Percentiles rank a stretch among this genome's conserved stretches.
These are phyloP conservation scores for Aureobasidium vineae DNA, from an alignment of 2,329 filamentous ascomycete genomes.

Conservation along the genomic window DNA sequence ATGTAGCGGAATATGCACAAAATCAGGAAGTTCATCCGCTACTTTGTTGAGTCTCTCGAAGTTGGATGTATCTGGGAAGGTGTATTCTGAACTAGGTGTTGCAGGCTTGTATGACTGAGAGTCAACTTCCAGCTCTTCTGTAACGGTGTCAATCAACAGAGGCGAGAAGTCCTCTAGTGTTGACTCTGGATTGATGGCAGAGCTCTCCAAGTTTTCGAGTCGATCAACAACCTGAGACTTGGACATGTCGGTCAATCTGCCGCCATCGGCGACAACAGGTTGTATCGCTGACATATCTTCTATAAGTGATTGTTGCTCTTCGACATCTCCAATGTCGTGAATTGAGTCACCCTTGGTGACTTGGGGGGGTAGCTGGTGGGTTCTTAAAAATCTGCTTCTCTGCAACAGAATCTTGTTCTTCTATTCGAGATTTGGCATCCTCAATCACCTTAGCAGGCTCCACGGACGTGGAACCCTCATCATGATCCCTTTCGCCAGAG, in stretches of 20 bases:
- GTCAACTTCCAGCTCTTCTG: background rate
- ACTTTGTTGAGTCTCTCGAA: slow-evolving; percentile 28
- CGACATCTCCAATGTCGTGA: background rate
- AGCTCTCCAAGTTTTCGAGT: slow-evolving; percentile 1
- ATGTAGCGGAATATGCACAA: slow-evolving; percentile 45
- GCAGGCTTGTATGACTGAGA: background rate
- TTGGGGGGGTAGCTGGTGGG: background rate
- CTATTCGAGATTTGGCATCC: background rate
- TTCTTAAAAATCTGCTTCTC: background rate
- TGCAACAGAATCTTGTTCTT: background rate
- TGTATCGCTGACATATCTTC: background rate
- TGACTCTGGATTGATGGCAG: background rate
- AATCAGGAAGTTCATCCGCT: slow-evolving; percentile 39
- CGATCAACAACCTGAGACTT: slow-evolving; percentile 28
- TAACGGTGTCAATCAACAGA: background rate
- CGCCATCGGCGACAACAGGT: background rate
- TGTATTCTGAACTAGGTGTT: background rate
- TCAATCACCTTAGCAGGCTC: background rate
- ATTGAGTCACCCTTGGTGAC: background rate
- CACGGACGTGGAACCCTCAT: too few relatives aligned
- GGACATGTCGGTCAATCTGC: background rate
- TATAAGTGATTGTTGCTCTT: background rate
- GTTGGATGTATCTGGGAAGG: background rate
- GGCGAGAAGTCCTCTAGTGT: background rate
- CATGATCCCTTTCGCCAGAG: background rate